Evolutionary conservation across 768 basidiomycete genomes (phyloP), one percentile per base, ranked within the genome.

Genomic region (Kwoniella dejecticola): DNA sequence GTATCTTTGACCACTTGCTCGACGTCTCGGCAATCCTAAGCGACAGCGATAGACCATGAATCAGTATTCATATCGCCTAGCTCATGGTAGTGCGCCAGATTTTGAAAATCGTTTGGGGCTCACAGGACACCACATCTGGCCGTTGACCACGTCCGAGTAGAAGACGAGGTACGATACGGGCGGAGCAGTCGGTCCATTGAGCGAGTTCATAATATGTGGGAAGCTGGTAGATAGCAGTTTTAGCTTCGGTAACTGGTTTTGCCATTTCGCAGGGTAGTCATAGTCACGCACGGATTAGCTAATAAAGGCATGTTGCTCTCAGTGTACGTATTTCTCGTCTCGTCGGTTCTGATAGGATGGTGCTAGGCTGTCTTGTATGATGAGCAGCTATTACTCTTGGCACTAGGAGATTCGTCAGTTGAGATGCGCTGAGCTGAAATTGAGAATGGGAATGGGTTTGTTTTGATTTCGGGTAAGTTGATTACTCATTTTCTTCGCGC

Each of bases 21-120:
- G 4, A 77, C 77, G n/a, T 53, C 62, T 42, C 70, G 45, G 44
- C 77, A 78, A 46, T 78, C 77, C 76, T 77, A 44, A 17, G n/a
- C n/a, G n/a, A 38, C 45, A 24, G 33, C 38, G 19, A 40, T n/a
- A 8, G 19, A 42, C 11, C 19, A 12, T 13, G 41, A 12, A n/a
- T n/a, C n/a, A n/a, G 41, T 13, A 42, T 42, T 42, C 19, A n/a
- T 42, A 12, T 8, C 17, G 8, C 8, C 17, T 8, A 38, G 8
- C 36, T 38, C 8, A 38, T 38, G 36, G 8, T 38, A 36, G 5
- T 21, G 23, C 29, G 24, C 11, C n/a, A n/a, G n/a, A n/a, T n/a
- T n/a, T n/a, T n/a, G 4, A 42, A 47, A 5, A 1, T 42, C n/a
- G 23, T 21, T 53, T 10, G 8, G 24, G 2, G 63, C 70, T 30